Conservation (phyloP, 805 yeast genomes). For the Lipomyces chichibuensis region DNA sequence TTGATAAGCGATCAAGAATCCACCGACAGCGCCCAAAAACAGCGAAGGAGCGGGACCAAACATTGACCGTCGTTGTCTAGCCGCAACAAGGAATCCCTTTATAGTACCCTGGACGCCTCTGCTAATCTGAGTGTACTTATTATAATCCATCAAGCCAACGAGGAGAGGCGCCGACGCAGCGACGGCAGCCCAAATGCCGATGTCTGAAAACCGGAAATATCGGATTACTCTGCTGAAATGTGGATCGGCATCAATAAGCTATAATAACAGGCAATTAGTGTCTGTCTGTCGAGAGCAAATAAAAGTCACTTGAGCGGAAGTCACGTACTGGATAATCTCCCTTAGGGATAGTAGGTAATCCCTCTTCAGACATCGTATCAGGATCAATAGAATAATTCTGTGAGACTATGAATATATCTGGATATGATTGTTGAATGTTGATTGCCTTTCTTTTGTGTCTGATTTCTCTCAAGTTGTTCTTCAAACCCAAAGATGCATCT, state of each 20-base stretch:
- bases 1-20: conserved; percentile 71
- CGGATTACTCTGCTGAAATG: conserved; percentile 70
- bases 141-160: conserved; percentile 50
- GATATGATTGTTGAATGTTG: background rate
- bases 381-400: background rate
- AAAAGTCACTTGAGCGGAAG: background rate
- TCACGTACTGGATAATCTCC: background rate
- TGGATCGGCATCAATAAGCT: conserved; percentile 77
- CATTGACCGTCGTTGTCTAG: background rate
- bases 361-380: background rate
- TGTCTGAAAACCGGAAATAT: conserved; percentile 72
- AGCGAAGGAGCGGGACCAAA: conserved; percentile 16
- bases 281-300: background rate
- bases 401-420: background rate
- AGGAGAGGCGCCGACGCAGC: conserved; percentile 57
- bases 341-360: background rate
- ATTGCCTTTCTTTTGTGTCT: background rate
- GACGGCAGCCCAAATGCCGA: conserved; percentile 53
- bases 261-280: background rate
- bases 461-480: background rate
- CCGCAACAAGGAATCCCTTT: conserved; percentile 9
- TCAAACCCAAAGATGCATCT: background rate
- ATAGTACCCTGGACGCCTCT: background rate
- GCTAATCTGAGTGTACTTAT: conserved; percentile 39
- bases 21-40: conserved; percentile 62